These are phyloP conservation scores for Verticillium tricorpus DNA, from an alignment of 2,329 filamentous ascomycete genomes.

Conservation along the genomic window DNA sequence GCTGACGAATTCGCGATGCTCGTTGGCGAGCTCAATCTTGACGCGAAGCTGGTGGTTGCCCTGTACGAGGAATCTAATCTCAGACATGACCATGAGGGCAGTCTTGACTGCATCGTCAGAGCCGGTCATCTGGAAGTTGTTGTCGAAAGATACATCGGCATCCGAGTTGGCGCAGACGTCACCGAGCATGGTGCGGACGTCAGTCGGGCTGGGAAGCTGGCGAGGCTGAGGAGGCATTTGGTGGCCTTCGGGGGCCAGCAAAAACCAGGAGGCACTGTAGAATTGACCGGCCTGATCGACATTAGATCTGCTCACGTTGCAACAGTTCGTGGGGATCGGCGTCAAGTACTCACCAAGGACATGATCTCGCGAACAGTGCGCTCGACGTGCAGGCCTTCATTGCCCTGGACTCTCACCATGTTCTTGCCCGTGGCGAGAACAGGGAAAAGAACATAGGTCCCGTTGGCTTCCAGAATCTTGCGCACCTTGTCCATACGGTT, in stretches of 20 bases:
- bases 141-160: conserved; percentile 91
- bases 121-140: conserved; percentile 89
- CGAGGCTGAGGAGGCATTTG: conserved; percentile 50
- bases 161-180: conserved; percentile 97
- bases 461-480: conserved; percentile 96
- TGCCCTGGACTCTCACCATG: conserved; percentile 84
- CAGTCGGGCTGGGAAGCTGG: conserved; percentile 58
- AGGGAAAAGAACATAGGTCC: conserved; percentile 90
- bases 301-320: conserved; percentile 17
- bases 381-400: conserved; percentile 90
- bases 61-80: conserved; percentile 83
- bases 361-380: conserved; percentile 94
- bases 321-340: not conserved
- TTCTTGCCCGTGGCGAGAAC: conserved; percentile 80
- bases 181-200: conserved; percentile 85
- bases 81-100: conserved; percentile 89
- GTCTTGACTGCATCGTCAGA: conserved; percentile 95
- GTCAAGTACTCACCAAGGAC: conserved; percentile 64
- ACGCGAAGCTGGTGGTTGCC: conserved; percentile 90
- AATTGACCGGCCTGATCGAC: conserved; percentile 78
- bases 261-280: conserved; percentile 95
- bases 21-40: conserved; percentile 97
- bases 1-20: conserved; percentile 99
- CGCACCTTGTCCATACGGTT: conserved; percentile 92
- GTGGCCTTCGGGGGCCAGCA: conserved; percentile 12